Evolutionary conservation across 345 rosid genomes (phyloP).

Genomic region (Firmiana major): DNA sequence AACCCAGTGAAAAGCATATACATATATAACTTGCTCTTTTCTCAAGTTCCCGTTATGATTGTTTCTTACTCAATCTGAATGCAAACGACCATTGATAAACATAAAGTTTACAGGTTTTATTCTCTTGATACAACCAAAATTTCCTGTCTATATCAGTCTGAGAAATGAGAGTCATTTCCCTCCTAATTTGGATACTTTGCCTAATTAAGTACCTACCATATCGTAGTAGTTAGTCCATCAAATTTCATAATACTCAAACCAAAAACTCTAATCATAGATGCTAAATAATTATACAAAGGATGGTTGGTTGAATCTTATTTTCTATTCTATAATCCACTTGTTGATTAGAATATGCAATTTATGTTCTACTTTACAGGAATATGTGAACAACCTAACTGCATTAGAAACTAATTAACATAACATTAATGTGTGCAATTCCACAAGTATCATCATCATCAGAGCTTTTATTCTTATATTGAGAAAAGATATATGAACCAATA

Average conservation of each 20-base stretch:
- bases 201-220: not conserved
- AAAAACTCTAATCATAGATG: not conserved
- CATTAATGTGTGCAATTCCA: too few relatives aligned
- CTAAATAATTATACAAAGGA: not conserved
- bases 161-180: not conserved
- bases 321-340: not conserved
- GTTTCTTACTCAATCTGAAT: not conserved
- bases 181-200: not conserved
- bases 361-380: too few relatives aligned
- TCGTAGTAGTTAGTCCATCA: conserved; percentile 4
- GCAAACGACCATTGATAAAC: not conserved
- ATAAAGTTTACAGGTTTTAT: not conserved
- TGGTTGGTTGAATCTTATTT: not conserved
- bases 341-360: not conserved
- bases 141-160: not conserved
- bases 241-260: not conserved
- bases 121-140: not conserved
- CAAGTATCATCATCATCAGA: too few relatives aligned
- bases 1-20: not conserved
- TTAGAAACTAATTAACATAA: too few relatives aligned
- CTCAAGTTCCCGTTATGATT: not conserved
- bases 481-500: too few relatives aligned
- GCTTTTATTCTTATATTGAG: too few relatives aligned
- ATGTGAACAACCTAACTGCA: too few relatives aligned
- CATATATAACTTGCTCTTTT: too few relatives aligned